Evolutionary conservation across 2,329 filamentous ascomycete species (phyloP), one percentile per base, ranked within the genome.

Genomic region (Fusarium sp.): DNA sequence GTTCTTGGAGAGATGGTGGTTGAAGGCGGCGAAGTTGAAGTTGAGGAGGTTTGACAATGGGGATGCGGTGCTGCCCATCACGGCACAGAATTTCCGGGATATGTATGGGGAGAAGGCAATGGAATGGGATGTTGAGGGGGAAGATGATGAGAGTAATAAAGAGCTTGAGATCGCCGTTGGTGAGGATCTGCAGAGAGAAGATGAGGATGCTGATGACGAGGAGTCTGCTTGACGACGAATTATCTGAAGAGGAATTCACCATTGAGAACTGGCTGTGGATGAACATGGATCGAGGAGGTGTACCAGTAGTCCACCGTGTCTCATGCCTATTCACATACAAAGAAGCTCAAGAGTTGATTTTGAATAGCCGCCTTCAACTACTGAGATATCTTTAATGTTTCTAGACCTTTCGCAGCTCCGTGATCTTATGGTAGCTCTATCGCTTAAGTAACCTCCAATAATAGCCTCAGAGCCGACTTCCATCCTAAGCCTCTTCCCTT

Each of bases 1-100:
- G 6, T 80, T 81, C 9, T 45, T 80, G 17, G 58, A 75, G 5
- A 42, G 71, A 15, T 81, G 78, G 79, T 73, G 76, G 74, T 12
- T 24, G 15, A 35, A 61, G 6, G 66, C 79, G 5, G 70, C 75
- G 8, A 36, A 51, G 5, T 26, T 78, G 42, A 76, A 75, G 8
- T 20, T 81, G 58, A 65, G 65, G 14, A 74, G 75, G 56, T 74
- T 75, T 38, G 18, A 66, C 13, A 70, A 71, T 13, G 72, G 75
- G 0, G 61, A 66, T 36, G 63, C 75, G 3, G 65, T 75, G 20
- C 59, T 79, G 53, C 72, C 70, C 3, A 35, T 63, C 6, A 72
- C 71, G 7, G 62, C 35, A 13, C 17, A 50, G 4, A 22, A 47
- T 17, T 77, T 66, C 24, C 24, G 30, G 13, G 9, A 11, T 3